phyloP scores from a whole-genome alignment of 768 basidiomycete genomes.

The Pulveroboletus frians region DNA sequence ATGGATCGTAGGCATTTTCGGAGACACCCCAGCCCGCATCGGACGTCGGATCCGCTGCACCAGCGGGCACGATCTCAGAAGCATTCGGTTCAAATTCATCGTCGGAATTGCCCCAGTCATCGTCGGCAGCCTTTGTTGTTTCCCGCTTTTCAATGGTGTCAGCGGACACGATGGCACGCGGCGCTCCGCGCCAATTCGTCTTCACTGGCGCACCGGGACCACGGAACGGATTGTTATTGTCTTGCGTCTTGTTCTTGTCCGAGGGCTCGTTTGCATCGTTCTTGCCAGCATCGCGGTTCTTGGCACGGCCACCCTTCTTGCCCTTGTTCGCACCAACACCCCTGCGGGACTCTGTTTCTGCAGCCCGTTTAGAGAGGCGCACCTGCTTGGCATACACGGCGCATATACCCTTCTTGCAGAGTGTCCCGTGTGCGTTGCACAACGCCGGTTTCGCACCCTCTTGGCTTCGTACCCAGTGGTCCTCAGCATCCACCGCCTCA shows the following conservation, averaged over 20 bases:
- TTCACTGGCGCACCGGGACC: conserved; percentile 29
- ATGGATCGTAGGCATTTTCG: conserved; percentile 21
- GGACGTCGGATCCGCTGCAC: conserved; percentile 12
- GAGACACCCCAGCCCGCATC: conserved; percentile 20
- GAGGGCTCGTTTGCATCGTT: background rate
- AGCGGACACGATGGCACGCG: conserved; percentile 24
- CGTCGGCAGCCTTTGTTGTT: conserved; percentile 1
- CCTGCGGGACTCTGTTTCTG: conserved; percentile 18
- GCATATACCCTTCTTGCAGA: conserved; percentile 37
- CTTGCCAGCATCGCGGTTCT: conserved; percentile 7
- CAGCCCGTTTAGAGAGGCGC: conserved; percentile 14
- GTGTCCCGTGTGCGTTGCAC: conserved; percentile 31
- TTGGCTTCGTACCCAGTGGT: conserved; percentile 16
- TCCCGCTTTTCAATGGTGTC: conserved; percentile 25
- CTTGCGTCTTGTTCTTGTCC: conserved; percentile 1
- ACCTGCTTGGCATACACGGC: conserved; percentile 28
- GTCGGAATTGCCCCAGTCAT: conserved; percentile 21
- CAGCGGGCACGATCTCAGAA: background rate
- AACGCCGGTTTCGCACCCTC: conserved; percentile 7
- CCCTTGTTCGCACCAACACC: conserved; percentile 11
- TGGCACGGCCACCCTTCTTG: conserved; percentile 18
- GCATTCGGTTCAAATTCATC: conserved; percentile 9
- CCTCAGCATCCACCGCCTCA: conserved; percentile 19
- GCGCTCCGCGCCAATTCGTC: conserved; percentile 28
- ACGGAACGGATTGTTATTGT: conserved; percentile 21